phyloP scores from a whole-genome alignment of 495 filamentous ascomycete genomes.

The Mycothermus thermophilus region DNA sequence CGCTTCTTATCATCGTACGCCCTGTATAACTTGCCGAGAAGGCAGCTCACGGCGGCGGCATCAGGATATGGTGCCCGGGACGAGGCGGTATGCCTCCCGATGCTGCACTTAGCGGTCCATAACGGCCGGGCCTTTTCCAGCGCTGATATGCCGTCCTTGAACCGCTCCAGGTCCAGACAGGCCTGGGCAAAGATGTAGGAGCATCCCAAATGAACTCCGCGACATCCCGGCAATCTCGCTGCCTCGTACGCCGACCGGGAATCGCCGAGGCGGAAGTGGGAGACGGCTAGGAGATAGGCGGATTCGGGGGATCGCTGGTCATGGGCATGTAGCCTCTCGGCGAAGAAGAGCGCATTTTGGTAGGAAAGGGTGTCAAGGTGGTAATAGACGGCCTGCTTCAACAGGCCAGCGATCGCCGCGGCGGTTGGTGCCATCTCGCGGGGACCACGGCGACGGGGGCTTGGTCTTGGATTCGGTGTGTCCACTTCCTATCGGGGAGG shows the following conservation, averaged over 20 bases:
- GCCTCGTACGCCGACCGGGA: constrained; percentile 51
- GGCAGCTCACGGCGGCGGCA: constrained; percentile 61
- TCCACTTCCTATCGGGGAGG: constrained; percentile 14
- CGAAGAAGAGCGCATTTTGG: constrained; percentile 81
- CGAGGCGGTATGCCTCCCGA: constrained; percentile 62
- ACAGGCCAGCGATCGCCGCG: constrained; percentile 52
- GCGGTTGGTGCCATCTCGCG: constrained; percentile 55
- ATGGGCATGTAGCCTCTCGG: constrained; percentile 69
- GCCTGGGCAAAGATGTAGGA: constrained; percentile 84
- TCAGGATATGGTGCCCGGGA: constrained; percentile 62
- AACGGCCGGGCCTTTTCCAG: constrained; percentile 57
- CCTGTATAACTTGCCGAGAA: constrained; percentile 78
- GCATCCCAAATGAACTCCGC: constrained; percentile 69
- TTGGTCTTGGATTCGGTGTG: no score
- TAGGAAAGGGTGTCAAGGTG: constrained; percentile 82
- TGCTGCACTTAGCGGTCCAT: constrained; percentile 59
- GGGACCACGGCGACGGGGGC: constrained; percentile 7
- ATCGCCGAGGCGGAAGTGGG: constrained; percentile 69
- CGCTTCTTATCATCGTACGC: constrained; percentile 67
- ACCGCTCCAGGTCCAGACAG: constrained; percentile 62
- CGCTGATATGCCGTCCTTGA: constrained; percentile 64
- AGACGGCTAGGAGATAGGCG: constrained; percentile 67
- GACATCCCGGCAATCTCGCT: constrained; percentile 46
- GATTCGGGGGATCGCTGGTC: constrained; percentile 69
- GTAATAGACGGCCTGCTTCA: constrained; percentile 79